phyloP scores from a whole-genome alignment of 2,329 filamentous ascomycete species.

The Hymenoscyphus fraxineus region DNA sequence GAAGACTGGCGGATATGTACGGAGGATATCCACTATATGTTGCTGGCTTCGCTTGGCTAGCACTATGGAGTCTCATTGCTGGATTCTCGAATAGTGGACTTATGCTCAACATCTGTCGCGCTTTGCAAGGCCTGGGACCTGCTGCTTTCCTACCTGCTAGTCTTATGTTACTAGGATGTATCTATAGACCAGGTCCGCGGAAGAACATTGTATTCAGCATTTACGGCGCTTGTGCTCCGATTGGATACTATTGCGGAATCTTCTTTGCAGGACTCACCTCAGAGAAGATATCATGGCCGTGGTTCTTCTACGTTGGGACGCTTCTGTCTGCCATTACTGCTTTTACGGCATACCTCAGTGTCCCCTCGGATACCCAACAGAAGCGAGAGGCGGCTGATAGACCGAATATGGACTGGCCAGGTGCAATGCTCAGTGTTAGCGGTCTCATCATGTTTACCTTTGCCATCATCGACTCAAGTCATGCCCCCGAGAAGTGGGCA shows the following conservation, averaged over 20 bases:
- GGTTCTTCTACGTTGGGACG: slow-evolving; percentile 66
- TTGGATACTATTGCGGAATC: slow-evolving; percentile 59
- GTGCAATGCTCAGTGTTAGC: slow-evolving; percentile 55
- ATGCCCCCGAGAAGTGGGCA: slow-evolving; percentile 66
- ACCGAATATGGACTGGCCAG: slow-evolving; percentile 67
- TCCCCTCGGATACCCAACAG: slow-evolving; percentile 46
- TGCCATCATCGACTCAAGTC: slow-evolving; percentile 68
- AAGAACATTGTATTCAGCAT: slow-evolving; percentile 62
- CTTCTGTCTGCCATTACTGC: slow-evolving; percentile 47
- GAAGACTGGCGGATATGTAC: slow-evolving; percentile 59
- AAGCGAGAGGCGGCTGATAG: slow-evolving; percentile 32
- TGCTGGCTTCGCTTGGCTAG: slow-evolving; percentile 59
- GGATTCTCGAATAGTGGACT: slow-evolving; percentile 65
- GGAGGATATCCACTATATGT: slow-evolving; percentile 60
- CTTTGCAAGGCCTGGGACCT: slow-evolving; percentile 69
- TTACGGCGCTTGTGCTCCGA: slow-evolving; percentile 52
- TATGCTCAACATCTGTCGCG: slow-evolving; percentile 71
- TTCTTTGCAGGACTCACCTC: slow-evolving; percentile 60
- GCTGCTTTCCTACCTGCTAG: slow-evolving; percentile 68
- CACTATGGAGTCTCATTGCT: slow-evolving; percentile 63
- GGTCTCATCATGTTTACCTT: slow-evolving; percentile 69
- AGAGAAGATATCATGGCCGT: slow-evolving; percentile 57
- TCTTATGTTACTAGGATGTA: slow-evolving; percentile 61
- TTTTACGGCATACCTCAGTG: slow-evolving; percentile 44
- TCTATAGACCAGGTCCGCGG: slow-evolving; percentile 63